These are phyloP conservation scores for Aspergillus fructus DNA, from an alignment of 2,329 filamentous ascomycete genomes.

Conservation along the genomic window DNA sequence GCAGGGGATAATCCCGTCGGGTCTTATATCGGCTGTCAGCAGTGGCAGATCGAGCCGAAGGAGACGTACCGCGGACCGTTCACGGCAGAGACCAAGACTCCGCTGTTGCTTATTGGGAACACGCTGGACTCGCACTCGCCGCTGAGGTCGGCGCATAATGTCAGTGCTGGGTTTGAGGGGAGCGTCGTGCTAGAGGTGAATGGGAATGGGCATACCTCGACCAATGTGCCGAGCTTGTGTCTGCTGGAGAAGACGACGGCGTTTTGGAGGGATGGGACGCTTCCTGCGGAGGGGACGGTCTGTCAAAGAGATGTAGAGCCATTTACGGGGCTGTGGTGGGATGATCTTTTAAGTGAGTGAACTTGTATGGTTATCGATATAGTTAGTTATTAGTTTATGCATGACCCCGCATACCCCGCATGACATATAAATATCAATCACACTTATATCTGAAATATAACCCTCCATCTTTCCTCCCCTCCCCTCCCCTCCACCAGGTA, in stretches of 20 bases:
- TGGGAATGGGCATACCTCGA: not conserved
- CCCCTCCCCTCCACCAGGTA: too few species aligned
- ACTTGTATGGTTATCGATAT: too few species aligned
- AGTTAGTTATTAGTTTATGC: too few species aligned
- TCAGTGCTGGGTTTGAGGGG: not conserved
- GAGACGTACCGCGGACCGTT: not conserved
- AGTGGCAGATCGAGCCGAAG: not conserved
- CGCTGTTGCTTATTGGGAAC: not conserved
- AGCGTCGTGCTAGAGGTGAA: not conserved
- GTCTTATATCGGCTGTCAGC: not conserved
- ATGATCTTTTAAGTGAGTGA: too few species aligned
- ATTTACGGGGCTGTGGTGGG: not conserved
- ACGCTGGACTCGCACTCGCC: not conserved
- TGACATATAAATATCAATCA: too few species aligned
- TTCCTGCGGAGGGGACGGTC: not conserved
- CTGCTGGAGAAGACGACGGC: not conserved
- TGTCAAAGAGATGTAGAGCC: not conserved
- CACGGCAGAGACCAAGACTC: not conserved
- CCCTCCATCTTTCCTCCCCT: too few species aligned
- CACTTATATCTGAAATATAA: too few species aligned
- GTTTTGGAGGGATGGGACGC: not conserved
- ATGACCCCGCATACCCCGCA: too few species aligned
- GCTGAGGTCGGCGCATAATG: not conserved
- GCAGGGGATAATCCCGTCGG: not conserved
- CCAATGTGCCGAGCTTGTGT: not conserved